These are phyloP conservation scores for Aegilops bicornis DNA, from an alignment of 176 grass and related monocot genomes.

Conservation along the genomic window DNA sequence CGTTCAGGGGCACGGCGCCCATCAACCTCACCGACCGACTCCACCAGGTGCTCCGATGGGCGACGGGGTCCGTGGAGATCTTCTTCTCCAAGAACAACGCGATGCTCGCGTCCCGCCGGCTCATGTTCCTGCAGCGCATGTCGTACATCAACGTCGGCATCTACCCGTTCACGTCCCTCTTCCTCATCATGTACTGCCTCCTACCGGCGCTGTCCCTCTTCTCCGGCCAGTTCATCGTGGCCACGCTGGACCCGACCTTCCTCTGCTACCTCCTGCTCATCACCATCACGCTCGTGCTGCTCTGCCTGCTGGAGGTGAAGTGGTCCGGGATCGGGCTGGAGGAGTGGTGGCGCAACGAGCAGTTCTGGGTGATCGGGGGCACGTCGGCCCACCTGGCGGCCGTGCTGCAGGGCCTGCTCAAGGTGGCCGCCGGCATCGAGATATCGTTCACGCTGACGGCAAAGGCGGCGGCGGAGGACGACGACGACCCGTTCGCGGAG, in stretches of 20 bases:
- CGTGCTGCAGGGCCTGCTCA: conserved; percentile 73
- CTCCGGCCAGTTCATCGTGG: conserved; percentile 79
- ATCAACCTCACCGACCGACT: conserved; percentile 95
- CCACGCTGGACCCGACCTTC: conserved; percentile 67
- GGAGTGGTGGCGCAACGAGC: conserved; percentile 99
- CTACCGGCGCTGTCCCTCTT: conserved; percentile 86
- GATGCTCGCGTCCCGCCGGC: conserved; percentile 54
- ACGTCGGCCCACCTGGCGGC: conserved; percentile 72
- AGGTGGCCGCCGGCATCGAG: conserved; percentile 83
- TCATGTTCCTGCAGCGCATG: conserved; percentile 89
- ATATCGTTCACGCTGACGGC: conserved; percentile 89
- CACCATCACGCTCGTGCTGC: conserved; percentile 66
- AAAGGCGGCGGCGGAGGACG: conserved; percentile 67
- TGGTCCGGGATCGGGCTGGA: conserved; percentile 89
- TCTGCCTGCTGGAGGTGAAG: conserved; percentile 79
- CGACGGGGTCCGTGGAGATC: conserved; percentile 89
- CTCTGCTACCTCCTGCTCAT: conserved; percentile 70
- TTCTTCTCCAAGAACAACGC: conserved; percentile 96
- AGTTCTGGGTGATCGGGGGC: conserved; percentile 96
- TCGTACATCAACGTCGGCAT: conserved; percentile 92
- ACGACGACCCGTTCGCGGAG: conserved; percentile 71
- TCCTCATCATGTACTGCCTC: conserved; percentile 84
- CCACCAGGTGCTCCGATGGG: conserved; percentile 95
- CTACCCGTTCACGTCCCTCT: conserved; percentile 93
- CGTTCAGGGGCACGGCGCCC: conserved; percentile 85